Base-by-base conservation (phyloP, 306 rosid species). In the Comarum palustre region DNA sequence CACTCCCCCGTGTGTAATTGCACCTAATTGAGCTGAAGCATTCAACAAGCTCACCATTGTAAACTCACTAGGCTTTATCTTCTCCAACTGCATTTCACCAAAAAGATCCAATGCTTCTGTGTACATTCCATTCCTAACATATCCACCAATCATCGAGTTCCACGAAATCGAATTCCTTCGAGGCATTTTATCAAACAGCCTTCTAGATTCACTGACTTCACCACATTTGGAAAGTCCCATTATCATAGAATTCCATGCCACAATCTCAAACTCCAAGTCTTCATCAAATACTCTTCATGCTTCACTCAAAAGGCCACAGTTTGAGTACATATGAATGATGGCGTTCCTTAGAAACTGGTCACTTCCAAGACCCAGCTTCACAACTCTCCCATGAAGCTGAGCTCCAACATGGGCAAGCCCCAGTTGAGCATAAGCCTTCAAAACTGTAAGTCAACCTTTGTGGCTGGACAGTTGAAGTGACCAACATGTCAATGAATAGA, bases 21-120 rank as follows among this genome's bases (percentile, higher is more conserved):
- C 87, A 64, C 97, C 99, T n/a, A 94, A 77, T 20, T 86, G 84
- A 70, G 96, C 94, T 63, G 92, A 94, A 57, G 92, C 90, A 76
- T 87, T 91, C 58, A 94, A 82, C 84, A 94, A 83, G 54, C 97
- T 94, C 69, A 91, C 97, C 97, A 88, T 94, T 67, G 95, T 94
- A 64, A 85, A 89, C 66, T 89, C 95, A 74, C 91, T 84, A 19
- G 91, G 86, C 78, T 77, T 74, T 71, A 91, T 66, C 67, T 79
- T 63, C 71, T 79, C 75, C 54, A 75, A 78, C 55, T 86, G 93
- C 96, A 94, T 89, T 76, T 79, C 66, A 46, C 77, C 76, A 72
- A 91, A 94, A 54, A 91, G 82, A 55, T 83, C 77, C 24, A 89
- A 45, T 5, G 96, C 97, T 77, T 88, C 87, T 60, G 36, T 65